A percentile compares a stretch with the other conserved stretches of the same genome.
Conservation (phyloP, 73 alveolate species). For the Stentor roeselii region DNA sequence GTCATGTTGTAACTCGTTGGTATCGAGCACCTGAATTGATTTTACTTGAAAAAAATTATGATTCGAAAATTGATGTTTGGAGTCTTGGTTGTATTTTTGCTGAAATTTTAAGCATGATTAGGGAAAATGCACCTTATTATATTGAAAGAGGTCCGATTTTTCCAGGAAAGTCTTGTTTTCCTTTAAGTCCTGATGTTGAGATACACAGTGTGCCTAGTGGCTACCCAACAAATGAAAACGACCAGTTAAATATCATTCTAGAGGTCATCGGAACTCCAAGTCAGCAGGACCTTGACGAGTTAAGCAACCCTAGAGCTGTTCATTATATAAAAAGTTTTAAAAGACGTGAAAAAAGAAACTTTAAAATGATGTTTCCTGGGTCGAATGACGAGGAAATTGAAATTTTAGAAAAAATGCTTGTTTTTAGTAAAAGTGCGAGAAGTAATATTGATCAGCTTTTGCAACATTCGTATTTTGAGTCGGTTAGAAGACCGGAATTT, state of each 20-base stretch:
- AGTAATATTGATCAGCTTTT: slow-evolving; percentile 77
- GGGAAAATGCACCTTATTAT: slow-evolving; percentile 86
- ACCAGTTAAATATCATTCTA: slow-evolving; percentile 84
- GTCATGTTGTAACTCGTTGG: slow-evolving; percentile 98
- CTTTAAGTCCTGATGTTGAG: slow-evolving; percentile 80
- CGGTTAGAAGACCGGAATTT: slow-evolving; percentile 38
- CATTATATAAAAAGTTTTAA: slow-evolving; percentile 75
- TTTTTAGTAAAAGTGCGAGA: slow-evolving; percentile 72
- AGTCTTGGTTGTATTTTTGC: slow-evolving; percentile 96
- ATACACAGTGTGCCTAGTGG: slow-evolving; percentile 71
- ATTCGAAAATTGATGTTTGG: slow-evolving; percentile 95
- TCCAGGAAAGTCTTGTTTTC: slow-evolving; percentile 96
- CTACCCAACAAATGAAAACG: slow-evolving; percentile 77
- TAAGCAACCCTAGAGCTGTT: slow-evolving; percentile 79
- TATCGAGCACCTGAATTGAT: slow-evolving; percentile 97
- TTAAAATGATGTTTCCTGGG: slow-evolving; percentile 68
- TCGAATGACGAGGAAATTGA: slow-evolving; percentile 71
- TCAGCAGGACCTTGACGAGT: slow-evolving; percentile 73
- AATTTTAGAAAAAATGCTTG: slow-evolving; percentile 55
- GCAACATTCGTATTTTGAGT: slow-evolving; percentile 63
- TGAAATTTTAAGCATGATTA: slow-evolving; percentile 91
- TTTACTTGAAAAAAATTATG: slow-evolving; percentile 90
- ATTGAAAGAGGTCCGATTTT: slow-evolving; percentile 92
- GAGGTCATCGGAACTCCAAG: slow-evolving; percentile 87
- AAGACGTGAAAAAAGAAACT: slow-evolving; percentile 48